Evolutionary conservation across 139 green algal genomes (phyloP), one percentile per base, ranked within the genome.

Genomic region (Asterochloris sp.): DNA sequence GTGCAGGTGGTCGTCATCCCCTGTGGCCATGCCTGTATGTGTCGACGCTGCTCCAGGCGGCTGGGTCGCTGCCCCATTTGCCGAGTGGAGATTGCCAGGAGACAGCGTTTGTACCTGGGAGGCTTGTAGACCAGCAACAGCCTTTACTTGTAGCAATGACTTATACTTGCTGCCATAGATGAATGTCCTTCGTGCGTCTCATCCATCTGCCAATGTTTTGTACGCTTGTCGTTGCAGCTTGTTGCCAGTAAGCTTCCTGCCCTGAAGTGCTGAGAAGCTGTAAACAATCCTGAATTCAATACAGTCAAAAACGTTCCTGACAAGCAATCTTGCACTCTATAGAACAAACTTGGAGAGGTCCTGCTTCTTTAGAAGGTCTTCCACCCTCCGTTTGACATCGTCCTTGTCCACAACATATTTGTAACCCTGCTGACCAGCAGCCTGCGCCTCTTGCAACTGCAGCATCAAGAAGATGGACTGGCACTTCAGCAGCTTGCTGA

Each of bases 1-100:
- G 14, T 87, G 71, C 89, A 97, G 89, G 91, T 92, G 74, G 93
- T 92, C 63, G 63, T 94, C 12, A 90, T 97, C 38, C 94, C 94
- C 6, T 97, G 94, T 82, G 94, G 94, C 11, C 94, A 97, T 83
- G 88, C 90, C 15, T 91, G 89, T 82, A 87, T 93, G 83, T 96
- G 94, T 87, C 69, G 94, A 2, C 81, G 88, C 13, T 97, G 94
- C 88, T 85, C 74, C 78, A 83, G 93, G 24, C 83, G 92, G 12
- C 79, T 97, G 63, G 28, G 76, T 47, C 78, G 84, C 16, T 97
- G 94, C 79, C 94, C 94, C 12, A 86, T 96, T 11, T 97, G 94
- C 88, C 82, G 94, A 16, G 89, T 87, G 78, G 89, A 89, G 13
- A 91, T 96, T 76, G 74, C 88, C 29, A 84, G 93, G 9, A 86